Conservation (phyloP, 306 rosid genomes). For the Dalbergia cultrata region DNA sequence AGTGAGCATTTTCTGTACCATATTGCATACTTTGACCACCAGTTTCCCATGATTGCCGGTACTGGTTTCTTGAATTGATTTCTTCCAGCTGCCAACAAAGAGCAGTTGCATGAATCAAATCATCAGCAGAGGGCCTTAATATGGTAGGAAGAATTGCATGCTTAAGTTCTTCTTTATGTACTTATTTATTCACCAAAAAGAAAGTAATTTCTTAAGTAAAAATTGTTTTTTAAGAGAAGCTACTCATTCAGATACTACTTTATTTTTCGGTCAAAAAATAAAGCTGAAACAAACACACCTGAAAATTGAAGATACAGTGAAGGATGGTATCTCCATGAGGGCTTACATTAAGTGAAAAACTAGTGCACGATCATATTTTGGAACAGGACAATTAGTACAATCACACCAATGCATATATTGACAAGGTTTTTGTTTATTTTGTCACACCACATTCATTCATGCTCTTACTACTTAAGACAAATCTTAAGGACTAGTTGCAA, state of each 20-base stretch:
- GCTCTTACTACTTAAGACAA: background rate
- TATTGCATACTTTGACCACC: conserved; percentile 76
- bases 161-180: no score
- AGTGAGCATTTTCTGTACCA: conserved; percentile 69
- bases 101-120: conserved; percentile 14
- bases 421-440: background rate
- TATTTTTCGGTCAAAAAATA: no score
- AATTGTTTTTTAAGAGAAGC: no score
- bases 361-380: background rate
- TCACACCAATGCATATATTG: background rate
- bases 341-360: background rate
- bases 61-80: conserved; percentile 71
- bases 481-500: background rate
- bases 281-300: no score
- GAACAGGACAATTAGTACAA: conserved; percentile 6
- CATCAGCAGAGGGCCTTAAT: background rate
- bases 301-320: background rate
- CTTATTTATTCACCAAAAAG: no score
- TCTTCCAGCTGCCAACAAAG: conserved; percentile 76
- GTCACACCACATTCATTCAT: background rate
- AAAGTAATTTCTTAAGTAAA: no score
- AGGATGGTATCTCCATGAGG: conserved; percentile 3
- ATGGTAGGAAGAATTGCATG: background rate
- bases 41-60: conserved; percentile 78
- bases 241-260: no score